A percentile compares a stretch with the other conserved stretches of the same genome.
phyloP scores from a whole-genome alignment of 2,329 filamentous ascomycete species.

The Colletotrichum endophyticum region DNA sequence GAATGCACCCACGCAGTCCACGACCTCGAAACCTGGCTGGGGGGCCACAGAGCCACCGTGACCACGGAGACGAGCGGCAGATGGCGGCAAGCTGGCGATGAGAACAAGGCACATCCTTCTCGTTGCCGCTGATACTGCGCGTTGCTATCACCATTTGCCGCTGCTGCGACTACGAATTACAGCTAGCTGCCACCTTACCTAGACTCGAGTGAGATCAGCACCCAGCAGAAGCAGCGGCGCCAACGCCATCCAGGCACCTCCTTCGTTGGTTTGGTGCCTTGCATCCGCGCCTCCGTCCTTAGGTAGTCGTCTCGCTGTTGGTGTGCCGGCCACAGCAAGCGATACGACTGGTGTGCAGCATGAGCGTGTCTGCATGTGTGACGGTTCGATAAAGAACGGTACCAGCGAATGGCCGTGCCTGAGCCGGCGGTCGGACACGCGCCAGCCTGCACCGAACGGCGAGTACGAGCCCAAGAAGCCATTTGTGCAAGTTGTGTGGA shows the following conservation, averaged over 20 bases:
- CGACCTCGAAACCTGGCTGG: not conserved
- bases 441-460: slow-evolving; percentile 2
- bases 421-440: slow-evolving; percentile 14
- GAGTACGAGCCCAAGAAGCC: slow-evolving; percentile 16
- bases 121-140: slow-evolving; percentile 3
- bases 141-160: slow-evolving; percentile 7
- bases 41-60: not conserved
- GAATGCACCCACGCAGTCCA: not conserved
- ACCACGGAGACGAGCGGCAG: slow-evolving; percentile 8
- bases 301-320: not conserved
- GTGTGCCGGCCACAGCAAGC: slow-evolving; percentile 6
- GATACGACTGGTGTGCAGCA: slow-evolving; percentile 21
- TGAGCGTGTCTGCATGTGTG: slow-evolving; percentile 17
- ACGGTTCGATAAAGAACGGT: slow-evolving; percentile 10
- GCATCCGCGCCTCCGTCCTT: slow-evolving; percentile 7
- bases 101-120: not conserved
- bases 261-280: slow-evolving; percentile 15
- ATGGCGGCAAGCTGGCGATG: not conserved
- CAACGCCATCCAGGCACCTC: not conserved
- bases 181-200: not conserved
- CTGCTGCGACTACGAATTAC: not conserved
- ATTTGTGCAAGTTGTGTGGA: slow-evolving; percentile 24
- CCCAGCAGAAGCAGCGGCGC: slow-evolving; percentile 1
- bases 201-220: slow-evolving; percentile 5
- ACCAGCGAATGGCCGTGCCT: slow-evolving; percentile 17